Conservation (phyloP, 257 asterid genomes). For the Cinchona pubescens region DNA sequence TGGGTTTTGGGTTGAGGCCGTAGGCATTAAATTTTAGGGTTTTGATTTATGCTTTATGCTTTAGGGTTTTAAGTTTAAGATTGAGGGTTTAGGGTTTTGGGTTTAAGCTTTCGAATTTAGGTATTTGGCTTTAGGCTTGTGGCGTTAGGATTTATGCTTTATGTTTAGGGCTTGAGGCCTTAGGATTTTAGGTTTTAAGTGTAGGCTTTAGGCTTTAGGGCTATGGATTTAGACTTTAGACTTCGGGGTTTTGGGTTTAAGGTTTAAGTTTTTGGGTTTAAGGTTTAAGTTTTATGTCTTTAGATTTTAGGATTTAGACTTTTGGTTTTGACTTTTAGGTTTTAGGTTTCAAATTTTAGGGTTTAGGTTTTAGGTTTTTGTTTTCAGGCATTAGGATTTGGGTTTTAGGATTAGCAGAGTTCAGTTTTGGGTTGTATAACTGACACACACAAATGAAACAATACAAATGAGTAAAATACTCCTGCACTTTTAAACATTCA, state of each 20-base stretch:
- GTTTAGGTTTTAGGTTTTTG: too few relatives aligned
- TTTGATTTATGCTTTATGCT: too few relatives aligned
- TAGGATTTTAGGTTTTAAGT: constrained; percentile 14
- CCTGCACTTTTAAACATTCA: not conserved
- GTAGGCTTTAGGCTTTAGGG: constrained; percentile 10
- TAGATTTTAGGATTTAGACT: too few relatives aligned
- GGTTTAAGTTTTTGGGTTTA: not conserved
- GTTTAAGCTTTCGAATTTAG: too few relatives aligned
- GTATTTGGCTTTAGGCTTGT: too few relatives aligned
- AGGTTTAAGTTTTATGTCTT: too few relatives aligned
- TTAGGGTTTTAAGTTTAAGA: too few relatives aligned
- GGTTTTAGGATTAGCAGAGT: not conserved
- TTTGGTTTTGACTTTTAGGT: too few relatives aligned
- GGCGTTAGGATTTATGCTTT: not conserved
- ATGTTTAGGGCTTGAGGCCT: not conserved
- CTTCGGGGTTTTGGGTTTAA: not conserved
- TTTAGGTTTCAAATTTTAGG: too few relatives aligned
- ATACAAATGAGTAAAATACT: not conserved
- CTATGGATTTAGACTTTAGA: not conserved
- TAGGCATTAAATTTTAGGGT: constrained; percentile 7
- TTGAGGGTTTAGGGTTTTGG: too few relatives aligned
- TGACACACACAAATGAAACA: not conserved
- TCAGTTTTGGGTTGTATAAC: not conserved
- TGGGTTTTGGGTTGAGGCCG: constrained; percentile 13
- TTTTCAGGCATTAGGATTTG: too few relatives aligned